phyloP scores from a whole-genome alignment of 192 early-diverging fungal species.

The Mortierella antarctica region DNA sequence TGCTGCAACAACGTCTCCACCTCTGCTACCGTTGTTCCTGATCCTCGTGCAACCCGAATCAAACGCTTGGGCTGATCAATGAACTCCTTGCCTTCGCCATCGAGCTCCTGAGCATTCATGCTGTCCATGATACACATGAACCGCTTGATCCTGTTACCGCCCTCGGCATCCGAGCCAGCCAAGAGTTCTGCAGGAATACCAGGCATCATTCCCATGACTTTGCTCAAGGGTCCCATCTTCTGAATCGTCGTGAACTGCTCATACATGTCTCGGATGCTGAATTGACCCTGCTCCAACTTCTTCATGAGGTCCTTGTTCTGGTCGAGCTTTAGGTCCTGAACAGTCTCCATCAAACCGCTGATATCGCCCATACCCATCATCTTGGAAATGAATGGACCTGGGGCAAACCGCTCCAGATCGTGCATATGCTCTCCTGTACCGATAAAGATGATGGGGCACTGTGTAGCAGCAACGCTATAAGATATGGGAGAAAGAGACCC shows the following conservation, averaged over 20 bases:
- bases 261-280: constrained; percentile 93
- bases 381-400: constrained; percentile 91
- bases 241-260: constrained; percentile 92
- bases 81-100: constrained; percentile 90
- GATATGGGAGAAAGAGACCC: neutral
- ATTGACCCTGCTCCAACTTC: constrained; percentile 84
- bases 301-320: constrained; percentile 91
- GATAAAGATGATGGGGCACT: constrained; percentile 94
- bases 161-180: constrained; percentile 64
- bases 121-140: constrained; percentile 96
- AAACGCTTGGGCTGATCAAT: constrained; percentile 75
- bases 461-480: constrained; percentile 87
- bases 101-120: constrained; percentile 93
- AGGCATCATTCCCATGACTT: constrained; percentile 80
- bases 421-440: constrained; percentile 98
- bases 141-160: constrained; percentile 68
- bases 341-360: constrained; percentile 85
- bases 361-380: constrained; percentile 96
- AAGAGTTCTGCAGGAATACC: constrained; percentile 66
- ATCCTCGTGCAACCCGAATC: constrained; percentile 84
- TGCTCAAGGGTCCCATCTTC: constrained; percentile 92
- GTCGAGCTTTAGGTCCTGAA: constrained; percentile 89
- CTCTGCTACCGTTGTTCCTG: constrained; percentile 83
- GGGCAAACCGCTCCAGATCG: constrained; percentile 90
- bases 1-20: constrained; percentile 87